Evolutionary conservation across 805 yeast species (phyloP).

Genomic region (Myxozyma melibiosi): DNA sequence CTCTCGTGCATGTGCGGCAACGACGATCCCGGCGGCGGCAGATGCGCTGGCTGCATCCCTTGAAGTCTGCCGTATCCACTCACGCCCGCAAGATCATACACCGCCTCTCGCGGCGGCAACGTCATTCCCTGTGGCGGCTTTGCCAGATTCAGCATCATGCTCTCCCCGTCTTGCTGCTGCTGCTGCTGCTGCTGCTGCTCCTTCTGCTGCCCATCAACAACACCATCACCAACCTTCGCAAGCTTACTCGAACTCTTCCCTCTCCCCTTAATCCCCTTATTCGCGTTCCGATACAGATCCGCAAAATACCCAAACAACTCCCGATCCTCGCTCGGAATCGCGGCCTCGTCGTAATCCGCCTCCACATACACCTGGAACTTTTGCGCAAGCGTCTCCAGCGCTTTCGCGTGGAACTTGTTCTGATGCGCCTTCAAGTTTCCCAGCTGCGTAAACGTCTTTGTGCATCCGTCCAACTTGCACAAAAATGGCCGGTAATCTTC

Average conservation of each 20-base stretch:
- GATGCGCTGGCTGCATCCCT: constrained; percentile 4
- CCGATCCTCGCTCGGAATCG: constrained; percentile 63
- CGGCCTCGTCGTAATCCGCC: constrained; percentile 35
- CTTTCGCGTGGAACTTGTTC: constrained; percentile 70
- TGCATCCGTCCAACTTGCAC: constrained; percentile 31
- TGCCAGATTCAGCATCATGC: constrained; percentile 43
- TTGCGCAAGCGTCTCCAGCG: constrained; percentile 66
- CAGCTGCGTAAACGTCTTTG: constrained; percentile 60
- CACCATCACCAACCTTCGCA: constrained; percentile 19
- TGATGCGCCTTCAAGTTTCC: constrained; percentile 95
- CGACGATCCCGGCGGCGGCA: neutral
- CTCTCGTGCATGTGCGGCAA: neutral
- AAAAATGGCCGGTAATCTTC: constrained; percentile 31
- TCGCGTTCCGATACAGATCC: constrained; percentile 79
- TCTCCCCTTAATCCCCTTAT: constrained; percentile 89
- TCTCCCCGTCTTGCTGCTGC: neutral
- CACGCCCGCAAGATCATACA: too few species aligned
- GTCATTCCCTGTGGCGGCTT: constrained; percentile 44
- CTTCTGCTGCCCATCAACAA: neutral
- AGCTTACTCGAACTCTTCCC: constrained; percentile 54
- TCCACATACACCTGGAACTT: constrained; percentile 41
- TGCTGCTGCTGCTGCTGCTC: neutral
- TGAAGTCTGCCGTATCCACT: too few species aligned
- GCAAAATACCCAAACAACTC: constrained; percentile 77
- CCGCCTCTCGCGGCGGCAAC: neutral